Evolutionary conservation across 75 land plant genomes (phyloP).

Genomic region (Pinus taeda): DNA sequence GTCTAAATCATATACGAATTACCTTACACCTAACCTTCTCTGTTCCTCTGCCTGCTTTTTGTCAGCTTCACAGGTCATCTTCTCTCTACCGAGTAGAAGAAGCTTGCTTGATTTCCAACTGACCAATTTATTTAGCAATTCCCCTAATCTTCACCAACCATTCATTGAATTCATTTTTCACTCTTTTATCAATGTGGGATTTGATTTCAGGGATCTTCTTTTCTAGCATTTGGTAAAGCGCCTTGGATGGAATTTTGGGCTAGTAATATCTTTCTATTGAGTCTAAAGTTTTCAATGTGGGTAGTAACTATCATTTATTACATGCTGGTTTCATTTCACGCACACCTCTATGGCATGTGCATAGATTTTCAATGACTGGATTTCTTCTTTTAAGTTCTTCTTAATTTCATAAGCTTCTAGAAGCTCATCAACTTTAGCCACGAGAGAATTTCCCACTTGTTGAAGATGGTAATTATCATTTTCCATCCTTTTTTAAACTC

Average conservation of each 20-base stretch:
- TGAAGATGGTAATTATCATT: slow-evolving; percentile 63
- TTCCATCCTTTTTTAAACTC: slow-evolving; percentile 76
- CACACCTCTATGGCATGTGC: slow-evolving; percentile 52
- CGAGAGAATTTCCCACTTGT: slow-evolving; percentile 24
- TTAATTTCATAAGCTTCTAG: slow-evolving; percentile 24
- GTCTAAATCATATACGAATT: slow-evolving; percentile 62
- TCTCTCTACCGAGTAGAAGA: too few species aligned
- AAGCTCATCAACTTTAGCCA: background rate
- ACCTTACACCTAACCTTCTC: slow-evolving; percentile 55
- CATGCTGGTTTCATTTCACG: slow-evolving; percentile 51
- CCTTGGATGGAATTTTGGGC: slow-evolving; percentile 45
- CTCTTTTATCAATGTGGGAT: slow-evolving; percentile 57
- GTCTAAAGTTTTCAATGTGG: slow-evolving; percentile 73
- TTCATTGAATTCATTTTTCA: too few species aligned
- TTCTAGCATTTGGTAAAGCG: slow-evolving; percentile 62
- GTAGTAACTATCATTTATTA: slow-evolving; percentile 29
- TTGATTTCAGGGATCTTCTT: slow-evolving; percentile 65
- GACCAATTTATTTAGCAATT: slow-evolving; percentile 72
- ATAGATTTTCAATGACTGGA: slow-evolving; percentile 44
- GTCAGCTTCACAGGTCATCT: too few species aligned
- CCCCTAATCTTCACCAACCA: too few species aligned
- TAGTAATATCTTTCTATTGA: slow-evolving; percentile 51
- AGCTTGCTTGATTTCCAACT: slow-evolving; percentile 12
- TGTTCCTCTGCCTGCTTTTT: slow-evolving; percentile 70
- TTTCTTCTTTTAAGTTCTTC: slow-evolving; percentile 50